A percentile compares a stretch with the other conserved stretches of the same genome.
Evolutionary conservation across 768 basidiomycete genomes (phyloP).

Genomic region (Lactarius deliciosus): DNA sequence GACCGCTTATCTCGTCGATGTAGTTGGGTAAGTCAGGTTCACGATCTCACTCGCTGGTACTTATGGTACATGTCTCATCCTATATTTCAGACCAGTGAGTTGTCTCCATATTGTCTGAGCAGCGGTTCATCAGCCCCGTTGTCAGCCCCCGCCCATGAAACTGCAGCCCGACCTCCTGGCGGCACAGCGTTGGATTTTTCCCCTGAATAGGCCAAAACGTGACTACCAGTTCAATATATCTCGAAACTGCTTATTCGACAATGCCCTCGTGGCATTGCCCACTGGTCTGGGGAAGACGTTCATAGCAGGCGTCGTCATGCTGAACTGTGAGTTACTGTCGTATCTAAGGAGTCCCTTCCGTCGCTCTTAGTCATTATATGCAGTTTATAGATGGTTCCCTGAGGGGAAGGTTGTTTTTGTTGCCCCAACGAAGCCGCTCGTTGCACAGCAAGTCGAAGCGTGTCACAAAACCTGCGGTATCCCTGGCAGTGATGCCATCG

Average conservation of each 20-base stretch:
- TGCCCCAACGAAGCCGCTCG: slow-evolving; percentile 94
- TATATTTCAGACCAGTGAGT: slow-evolving; percentile 22
- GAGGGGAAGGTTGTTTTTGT: slow-evolving; percentile 91
- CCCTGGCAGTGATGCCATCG: slow-evolving; percentile 78
- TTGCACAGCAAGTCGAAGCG: slow-evolving; percentile 91
- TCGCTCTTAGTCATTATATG: slow-evolving; percentile 17
- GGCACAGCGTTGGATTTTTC: slow-evolving; percentile 87
- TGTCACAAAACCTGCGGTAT: slow-evolving; percentile 94
- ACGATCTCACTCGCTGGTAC: neutral
- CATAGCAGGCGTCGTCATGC: slow-evolving; percentile 94
- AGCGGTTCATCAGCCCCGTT: neutral
- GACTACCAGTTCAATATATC: slow-evolving; percentile 96
- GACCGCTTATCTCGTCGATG: slow-evolving; percentile 1
- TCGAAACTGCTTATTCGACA: slow-evolving; percentile 80
- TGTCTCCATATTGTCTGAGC: neutral
- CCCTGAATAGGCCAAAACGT: slow-evolving; percentile 82
- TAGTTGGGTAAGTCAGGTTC: slow-evolving; percentile 27
- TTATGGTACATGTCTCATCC: neutral
- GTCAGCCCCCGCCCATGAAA: slow-evolving; percentile 74
- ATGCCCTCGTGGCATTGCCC: slow-evolving; percentile 90
- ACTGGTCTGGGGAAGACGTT: slow-evolving; percentile 99
- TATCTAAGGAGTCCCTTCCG: neutral
- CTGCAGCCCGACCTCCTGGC: slow-evolving; percentile 73
- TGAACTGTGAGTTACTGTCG: slow-evolving; percentile 66
- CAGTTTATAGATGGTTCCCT: slow-evolving; percentile 92